These are phyloP conservation scores for Alternaria burnsii DNA, from an alignment of 2,329 filamentous ascomycete genomes.

Conservation along the genomic window DNA sequence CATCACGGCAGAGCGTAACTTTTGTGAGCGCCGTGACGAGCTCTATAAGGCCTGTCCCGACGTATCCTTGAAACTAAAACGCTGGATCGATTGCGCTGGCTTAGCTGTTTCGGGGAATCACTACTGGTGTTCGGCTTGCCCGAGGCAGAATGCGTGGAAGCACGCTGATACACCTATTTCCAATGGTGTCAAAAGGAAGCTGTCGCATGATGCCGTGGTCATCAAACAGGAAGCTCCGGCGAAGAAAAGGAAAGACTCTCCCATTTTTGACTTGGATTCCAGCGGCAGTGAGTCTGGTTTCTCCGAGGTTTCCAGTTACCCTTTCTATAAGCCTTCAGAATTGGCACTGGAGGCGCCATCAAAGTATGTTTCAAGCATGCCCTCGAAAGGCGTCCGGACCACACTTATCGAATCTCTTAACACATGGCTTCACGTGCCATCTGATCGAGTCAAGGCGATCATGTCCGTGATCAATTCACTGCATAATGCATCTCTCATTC, in stretches of 20 bases:
- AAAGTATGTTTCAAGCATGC: neutral
- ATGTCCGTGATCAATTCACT: neutral
- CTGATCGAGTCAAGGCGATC: neutral
- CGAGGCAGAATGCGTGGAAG: constrained; percentile 5
- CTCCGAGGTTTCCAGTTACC: neutral
- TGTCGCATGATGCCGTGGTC: neutral
- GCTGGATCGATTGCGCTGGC: constrained; percentile 1
- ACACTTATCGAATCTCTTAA: neutral
- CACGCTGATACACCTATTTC: neutral
- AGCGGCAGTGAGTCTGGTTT: neutral
- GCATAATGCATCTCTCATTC: neutral
- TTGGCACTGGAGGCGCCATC: neutral
- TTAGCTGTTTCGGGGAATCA: constrained; percentile 4
- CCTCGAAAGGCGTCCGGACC: constrained; percentile 4
- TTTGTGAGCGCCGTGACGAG: neutral
- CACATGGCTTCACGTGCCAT: neutral
- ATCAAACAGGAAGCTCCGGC: neutral
- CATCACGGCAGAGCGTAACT: neutral
- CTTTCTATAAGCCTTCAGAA: neutral
- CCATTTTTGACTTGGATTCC: neutral
- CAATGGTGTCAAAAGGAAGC: neutral
- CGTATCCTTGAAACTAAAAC: neutral
- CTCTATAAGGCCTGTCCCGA: neutral
- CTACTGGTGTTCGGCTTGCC: constrained; percentile 8
- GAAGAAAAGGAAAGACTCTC: neutral